Conservation (phyloP, 768 basidiomycete species). For the Dictyophora rubrovolvata region DNA sequence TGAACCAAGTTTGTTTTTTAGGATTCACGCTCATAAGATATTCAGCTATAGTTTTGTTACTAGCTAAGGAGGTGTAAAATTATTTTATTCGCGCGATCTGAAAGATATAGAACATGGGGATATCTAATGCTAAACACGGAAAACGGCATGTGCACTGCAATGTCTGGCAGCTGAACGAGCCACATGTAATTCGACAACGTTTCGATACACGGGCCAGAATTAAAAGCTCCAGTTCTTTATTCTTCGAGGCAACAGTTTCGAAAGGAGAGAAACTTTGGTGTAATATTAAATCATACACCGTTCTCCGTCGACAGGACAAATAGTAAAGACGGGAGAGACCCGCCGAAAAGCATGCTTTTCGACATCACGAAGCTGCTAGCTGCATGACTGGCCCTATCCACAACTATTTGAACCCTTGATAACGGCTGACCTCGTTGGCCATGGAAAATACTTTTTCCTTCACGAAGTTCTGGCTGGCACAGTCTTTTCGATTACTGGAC, state of each 20-base stretch:
- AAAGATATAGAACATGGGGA: no score
- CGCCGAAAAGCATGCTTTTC: background rate
- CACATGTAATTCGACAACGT: background rate
- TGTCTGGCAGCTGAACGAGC: slow-evolving; percentile 10
- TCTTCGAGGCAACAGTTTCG: background rate
- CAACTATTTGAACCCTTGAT: background rate
- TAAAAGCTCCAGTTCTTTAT: slow-evolving; percentile 2
- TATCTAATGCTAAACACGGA: no score
- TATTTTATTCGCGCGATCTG: no score
- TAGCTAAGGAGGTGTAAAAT: no score
- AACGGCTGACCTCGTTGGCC: background rate
- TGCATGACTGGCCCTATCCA: background rate
- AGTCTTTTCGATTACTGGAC: background rate
- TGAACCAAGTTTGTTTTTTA: no score
- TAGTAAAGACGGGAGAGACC: background rate
- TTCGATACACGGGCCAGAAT: slow-evolving; percentile 4
- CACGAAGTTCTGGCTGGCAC: background rate
- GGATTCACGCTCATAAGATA: no score
- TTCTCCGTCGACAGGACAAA: background rate
- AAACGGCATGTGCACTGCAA: no score
- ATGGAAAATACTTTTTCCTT: background rate
- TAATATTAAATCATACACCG: background rate
- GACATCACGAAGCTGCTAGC: background rate
- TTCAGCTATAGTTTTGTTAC: no score
- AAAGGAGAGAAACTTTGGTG: background rate